phyloP scores from a whole-genome alignment of 306 rosid species.

The Arachis stenosperma region DNA sequence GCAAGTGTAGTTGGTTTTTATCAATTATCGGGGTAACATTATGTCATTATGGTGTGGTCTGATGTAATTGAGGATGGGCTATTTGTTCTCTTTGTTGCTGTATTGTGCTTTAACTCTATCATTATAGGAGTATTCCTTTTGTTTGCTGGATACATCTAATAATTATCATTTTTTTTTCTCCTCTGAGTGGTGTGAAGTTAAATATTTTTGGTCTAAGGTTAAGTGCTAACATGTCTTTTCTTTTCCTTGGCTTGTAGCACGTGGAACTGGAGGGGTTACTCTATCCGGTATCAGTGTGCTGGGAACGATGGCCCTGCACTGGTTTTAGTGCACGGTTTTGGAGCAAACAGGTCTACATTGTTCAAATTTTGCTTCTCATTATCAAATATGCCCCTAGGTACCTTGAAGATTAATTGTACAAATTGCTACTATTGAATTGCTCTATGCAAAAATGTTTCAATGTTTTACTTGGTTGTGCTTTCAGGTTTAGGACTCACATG shows the following conservation, averaged over 20 bases:
- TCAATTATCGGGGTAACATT: too few relatives aligned
- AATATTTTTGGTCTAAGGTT: background rate
- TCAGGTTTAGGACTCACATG: background rate
- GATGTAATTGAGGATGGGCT: too few relatives aligned
- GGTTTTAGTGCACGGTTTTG: slow-evolving; percentile 87
- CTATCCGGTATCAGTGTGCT: slow-evolving; percentile 77
- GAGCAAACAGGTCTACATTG: slow-evolving; percentile 88
- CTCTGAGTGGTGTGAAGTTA: background rate
- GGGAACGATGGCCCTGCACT: slow-evolving; percentile 83
- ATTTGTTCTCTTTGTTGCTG: too few relatives aligned
- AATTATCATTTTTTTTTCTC: too few relatives aligned
- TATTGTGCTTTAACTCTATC: too few relatives aligned
- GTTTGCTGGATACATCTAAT: too few relatives aligned
- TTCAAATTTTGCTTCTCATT: slow-evolving; percentile 54
- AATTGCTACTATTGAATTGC: slow-evolving; percentile 14
- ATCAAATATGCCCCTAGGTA: slow-evolving; percentile 50
- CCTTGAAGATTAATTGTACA: slow-evolving; percentile 32
- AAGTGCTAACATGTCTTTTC: background rate
- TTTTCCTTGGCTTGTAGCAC: slow-evolving; percentile 43
- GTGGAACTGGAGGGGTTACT: slow-evolving; percentile 92
- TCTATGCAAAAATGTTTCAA: background rate
- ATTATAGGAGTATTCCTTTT: too few relatives aligned
- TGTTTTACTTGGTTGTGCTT: background rate
- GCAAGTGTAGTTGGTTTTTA: too few relatives aligned
- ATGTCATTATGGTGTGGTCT: too few relatives aligned